Conservation (phyloP, 1,284 basidiomycete genomes). For the Peniophora sp. region DNA sequence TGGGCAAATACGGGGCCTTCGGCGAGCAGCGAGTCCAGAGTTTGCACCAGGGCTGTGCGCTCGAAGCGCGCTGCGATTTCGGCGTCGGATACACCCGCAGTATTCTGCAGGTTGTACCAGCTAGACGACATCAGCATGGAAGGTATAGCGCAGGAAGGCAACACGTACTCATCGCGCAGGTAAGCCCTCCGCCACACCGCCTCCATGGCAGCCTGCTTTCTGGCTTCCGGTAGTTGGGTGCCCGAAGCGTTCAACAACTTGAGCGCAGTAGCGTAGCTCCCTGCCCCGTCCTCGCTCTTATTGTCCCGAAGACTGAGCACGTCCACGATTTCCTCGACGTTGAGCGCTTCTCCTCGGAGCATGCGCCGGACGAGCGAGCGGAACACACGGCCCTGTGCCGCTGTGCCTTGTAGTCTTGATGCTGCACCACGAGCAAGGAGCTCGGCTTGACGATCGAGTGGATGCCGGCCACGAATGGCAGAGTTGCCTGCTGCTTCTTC, state of each 20-base stretch:
- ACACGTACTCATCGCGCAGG: conserved; percentile 76
- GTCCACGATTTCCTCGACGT: conserved; percentile 64
- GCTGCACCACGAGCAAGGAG: conserved; percentile 50
- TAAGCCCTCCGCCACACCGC: conserved; percentile 85
- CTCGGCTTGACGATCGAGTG: conserved; percentile 62
- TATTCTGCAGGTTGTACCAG: conserved; percentile 65
- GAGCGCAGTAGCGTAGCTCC: conserved; percentile 59
- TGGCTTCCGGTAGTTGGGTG: conserved; percentile 59
- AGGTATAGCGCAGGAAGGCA: neutral
- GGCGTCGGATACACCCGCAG: conserved; percentile 60
- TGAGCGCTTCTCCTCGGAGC: conserved; percentile 60
- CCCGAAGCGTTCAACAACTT: conserved; percentile 46
- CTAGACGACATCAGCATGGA: conserved; percentile 27
- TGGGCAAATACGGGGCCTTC: conserved; percentile 37
- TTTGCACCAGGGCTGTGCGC: conserved; percentile 61
- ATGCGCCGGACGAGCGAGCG: conserved; percentile 56
- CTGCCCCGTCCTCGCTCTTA: conserved; percentile 27
- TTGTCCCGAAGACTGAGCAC: conserved; percentile 70
- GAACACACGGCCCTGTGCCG: conserved; percentile 47
- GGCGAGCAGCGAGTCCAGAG: conserved; percentile 43
- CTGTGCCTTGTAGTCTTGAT: conserved; percentile 31
- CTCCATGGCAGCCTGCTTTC: conserved; percentile 61
- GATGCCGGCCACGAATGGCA: conserved; percentile 27
- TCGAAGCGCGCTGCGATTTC: conserved; percentile 61
- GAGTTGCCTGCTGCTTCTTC: conserved; percentile 23